Evolutionary conservation across 495 filamentous ascomycete genomes (phyloP).

Genomic region (Annulohypoxylon bovei): DNA sequence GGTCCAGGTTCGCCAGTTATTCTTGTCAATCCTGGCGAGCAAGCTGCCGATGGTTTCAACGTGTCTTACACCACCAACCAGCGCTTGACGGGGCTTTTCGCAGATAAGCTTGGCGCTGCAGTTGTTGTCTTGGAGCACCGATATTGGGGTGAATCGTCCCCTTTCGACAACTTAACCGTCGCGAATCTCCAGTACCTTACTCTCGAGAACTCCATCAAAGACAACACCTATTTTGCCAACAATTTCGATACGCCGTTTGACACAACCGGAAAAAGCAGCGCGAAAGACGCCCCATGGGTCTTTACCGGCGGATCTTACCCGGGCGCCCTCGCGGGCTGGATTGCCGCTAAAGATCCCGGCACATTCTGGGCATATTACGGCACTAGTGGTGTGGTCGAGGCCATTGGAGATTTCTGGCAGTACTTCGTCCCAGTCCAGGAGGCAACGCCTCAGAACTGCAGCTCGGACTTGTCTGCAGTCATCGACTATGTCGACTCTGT

Average conservation of each 20-base stretch:
- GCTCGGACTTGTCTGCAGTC: constrained; percentile 63
- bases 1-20: constrained; percentile 65
- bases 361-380: constrained; percentile 76
- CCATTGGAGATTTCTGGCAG: constrained; percentile 71
- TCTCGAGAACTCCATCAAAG: constrained; percentile 68
- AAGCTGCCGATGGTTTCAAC: constrained; percentile 62
- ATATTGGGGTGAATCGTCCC: constrained; percentile 71
- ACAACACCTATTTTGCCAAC: constrained; percentile 70
- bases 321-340: constrained; percentile 72
- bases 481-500: constrained; percentile 66
- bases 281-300: constrained; percentile 70
- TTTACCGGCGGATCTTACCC: constrained; percentile 72
- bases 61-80: constrained; percentile 61
- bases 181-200: constrained; percentile 71
- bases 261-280: constrained; percentile 59
- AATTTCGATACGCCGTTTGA: constrained; percentile 69
- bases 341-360: constrained; percentile 65
- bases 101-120: constrained; percentile 65
- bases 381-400: constrained; percentile 70
- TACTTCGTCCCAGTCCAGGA: constrained; percentile 72
- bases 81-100: constrained; percentile 63
- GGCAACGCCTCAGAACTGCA: constrained; percentile 73
- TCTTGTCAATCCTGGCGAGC: constrained; percentile 70
- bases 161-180: constrained; percentile 62
- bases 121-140: constrained; percentile 68